A percentile compares a stretch with the other conserved stretches of the same genome.
Conservation (phyloP, 2,329 filamentous ascomycete genomes). For the Shiraia sp. region DNA sequence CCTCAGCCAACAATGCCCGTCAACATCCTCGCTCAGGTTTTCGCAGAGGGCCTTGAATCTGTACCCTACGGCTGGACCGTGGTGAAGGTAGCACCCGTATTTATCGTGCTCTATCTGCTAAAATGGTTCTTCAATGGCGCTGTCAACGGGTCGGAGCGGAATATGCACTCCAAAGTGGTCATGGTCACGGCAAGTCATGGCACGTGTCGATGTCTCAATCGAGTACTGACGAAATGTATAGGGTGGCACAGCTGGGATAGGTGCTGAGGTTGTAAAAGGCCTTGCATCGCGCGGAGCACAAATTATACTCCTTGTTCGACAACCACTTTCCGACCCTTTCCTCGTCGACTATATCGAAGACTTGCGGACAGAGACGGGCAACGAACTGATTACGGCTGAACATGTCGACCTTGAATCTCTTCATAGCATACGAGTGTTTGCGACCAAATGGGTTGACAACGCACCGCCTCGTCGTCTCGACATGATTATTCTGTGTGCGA, state of each 20-base stretch:
- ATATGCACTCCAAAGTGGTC: slow-evolving; percentile 91
- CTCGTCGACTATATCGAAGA: slow-evolving; percentile 92
- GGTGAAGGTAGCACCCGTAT: slow-evolving; percentile 57
- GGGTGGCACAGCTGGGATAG: slow-evolving; percentile 92
- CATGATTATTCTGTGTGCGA: slow-evolving; percentile 86
- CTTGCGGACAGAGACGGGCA: slow-evolving; percentile 73
- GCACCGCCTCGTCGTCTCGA: slow-evolving; percentile 85
- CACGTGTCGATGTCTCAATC: background rate
- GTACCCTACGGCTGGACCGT: slow-evolving; percentile 59
- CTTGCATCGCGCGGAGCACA: slow-evolving; percentile 85
- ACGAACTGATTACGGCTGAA: slow-evolving; percentile 91
- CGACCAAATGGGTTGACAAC: slow-evolving; percentile 98
- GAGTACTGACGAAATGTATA: slow-evolving; percentile 37
- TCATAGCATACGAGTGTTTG: slow-evolving; percentile 89
- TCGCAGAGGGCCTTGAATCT: slow-evolving; percentile 58
- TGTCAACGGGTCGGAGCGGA: slow-evolving; percentile 72
- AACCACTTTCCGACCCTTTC: slow-evolving; percentile 81
- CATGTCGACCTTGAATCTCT: slow-evolving; percentile 87
- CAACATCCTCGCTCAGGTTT: slow-evolving; percentile 59
- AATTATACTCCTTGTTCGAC: slow-evolving; percentile 83
- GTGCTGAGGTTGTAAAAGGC: slow-evolving; percentile 72
- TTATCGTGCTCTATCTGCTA: slow-evolving; percentile 58
- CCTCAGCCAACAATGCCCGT: slow-evolving; percentile 60
- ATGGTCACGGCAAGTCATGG: slow-evolving; percentile 73
- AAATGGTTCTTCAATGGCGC: slow-evolving; percentile 82